Evolutionary conservation across 345 rosid species (phyloP), one percentile per base, ranked within the genome.

Genomic region (Abelmoschus esculentus): DNA sequence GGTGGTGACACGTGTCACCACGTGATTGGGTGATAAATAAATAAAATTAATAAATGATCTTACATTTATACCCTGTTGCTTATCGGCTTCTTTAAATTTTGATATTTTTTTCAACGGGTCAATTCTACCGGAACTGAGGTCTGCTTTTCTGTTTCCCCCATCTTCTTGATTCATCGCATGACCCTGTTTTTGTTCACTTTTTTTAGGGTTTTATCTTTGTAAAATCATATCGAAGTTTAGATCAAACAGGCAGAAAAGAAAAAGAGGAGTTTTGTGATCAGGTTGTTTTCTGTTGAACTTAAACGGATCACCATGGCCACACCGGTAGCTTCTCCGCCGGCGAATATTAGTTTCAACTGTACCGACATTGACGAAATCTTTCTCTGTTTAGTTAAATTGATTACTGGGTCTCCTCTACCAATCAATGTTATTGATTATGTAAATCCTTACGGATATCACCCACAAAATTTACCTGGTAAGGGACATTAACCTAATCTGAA

Each of bases 391-490:
- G 47, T 19, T 67, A 74, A 53, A 60, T 61, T 78, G 66, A 67
- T 1, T 6, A 15, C n/a, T 4, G 86, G 86, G 61, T 70, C 61
- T 46, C 69, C 77, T 54, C 79, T 71, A 36, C 88, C 88, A 2
- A 52, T 69, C 44, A 80, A 84, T 76, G 86, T 84, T 53, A 63
- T 76, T 11, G 57, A 65, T 56, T 28, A 56, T 40, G 62, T 77
- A 29, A 75, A 76, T 78, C 86, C 86, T 31, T 76, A 71, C 71
- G 6, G 2, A 32, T 9, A 13, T 50, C 7, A 6, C 14, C 86
- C 88, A 47, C 34, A 65, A 32, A 40, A 78, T 74, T 76, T 84
- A 38, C 80, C 79, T 6, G 73, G 86, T 85, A 70, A 73, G 74
- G 31, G 15, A 10, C 34, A 7, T 2, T 60, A 42, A 29, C 26